Base-by-base conservation (phyloP, 2,329 filamentous ascomycete genomes). In the Beauveria australis region DNA sequence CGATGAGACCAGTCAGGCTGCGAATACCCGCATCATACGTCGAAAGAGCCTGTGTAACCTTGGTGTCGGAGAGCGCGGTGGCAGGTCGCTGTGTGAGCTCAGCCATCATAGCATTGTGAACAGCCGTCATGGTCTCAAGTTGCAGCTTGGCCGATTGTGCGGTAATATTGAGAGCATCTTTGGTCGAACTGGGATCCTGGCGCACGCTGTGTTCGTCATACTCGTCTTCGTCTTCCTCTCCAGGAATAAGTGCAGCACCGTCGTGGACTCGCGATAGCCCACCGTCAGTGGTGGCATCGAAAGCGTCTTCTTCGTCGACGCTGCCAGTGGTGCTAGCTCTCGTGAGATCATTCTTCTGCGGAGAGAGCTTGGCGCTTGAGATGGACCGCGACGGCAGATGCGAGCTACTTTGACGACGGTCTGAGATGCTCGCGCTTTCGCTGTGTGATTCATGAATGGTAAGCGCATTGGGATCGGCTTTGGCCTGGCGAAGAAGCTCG, bases 101-200 rank as follows among this genome's bases (percentile, higher is more conserved):
- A 1, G 79, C 76, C 64, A 92, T 83, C 54, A 97, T 78, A 3
- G 92, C 92, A n/a, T 85, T 78, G 61, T 92, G 91, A 28, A 99
- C 91, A 66, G 90, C 88, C 7, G 89, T 86, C 66, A 99, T 84
- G 47, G 96, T 88, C 69, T 97, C 93, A 5, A 99, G 83, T 73
- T 99, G 94, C 37, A 97, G 76, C 71, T 89, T 93, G 12, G 92
- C 92, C 16, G 94, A 97, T 72, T 97, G 93, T 0, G 94, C 94
- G 3, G 93, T 97, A 69, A 99, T 97, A 71, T 93, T 93, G 74
- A 97, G 92, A 1, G 94, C 92, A 72, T 99, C 94, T 70, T 96
- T 96, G 69, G 85, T 92, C 40, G 86, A 85, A 1, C 88, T 83
- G 9, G 84, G 85, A 40, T 86, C 77, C 64, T 95, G 90, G 61